phyloP scores from a whole-genome alignment of 2,329 filamentous ascomycete species.

The Fusarium goolgardi region DNA sequence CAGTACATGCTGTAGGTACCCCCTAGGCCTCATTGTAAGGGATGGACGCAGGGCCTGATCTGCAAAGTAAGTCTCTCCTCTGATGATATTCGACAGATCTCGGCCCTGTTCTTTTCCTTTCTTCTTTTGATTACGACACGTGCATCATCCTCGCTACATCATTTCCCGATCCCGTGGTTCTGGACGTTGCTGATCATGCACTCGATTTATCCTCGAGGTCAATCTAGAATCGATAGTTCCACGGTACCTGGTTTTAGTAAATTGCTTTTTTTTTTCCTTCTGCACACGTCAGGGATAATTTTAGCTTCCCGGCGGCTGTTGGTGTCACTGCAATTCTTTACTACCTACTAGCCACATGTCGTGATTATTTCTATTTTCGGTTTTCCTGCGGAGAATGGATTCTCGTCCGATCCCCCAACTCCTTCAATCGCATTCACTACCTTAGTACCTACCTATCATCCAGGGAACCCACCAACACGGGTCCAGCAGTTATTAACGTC shows the following conservation, averaged over 20 bases:
- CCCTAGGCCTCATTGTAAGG: neutral
- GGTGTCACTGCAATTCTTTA: neutral
- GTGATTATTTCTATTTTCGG: conserved; percentile 30
- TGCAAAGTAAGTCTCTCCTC: neutral
- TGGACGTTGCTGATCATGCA: conserved; percentile 25
- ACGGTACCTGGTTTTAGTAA: conserved; percentile 19
- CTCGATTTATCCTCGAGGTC: neutral
- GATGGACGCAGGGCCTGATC: conserved; percentile 4
- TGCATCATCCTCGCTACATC: conserved; percentile 18
- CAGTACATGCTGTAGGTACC: neutral
- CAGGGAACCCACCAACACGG: neutral
- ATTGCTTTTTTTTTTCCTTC: neutral
- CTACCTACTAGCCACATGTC: neutral
- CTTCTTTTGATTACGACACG: conserved; percentile 20
- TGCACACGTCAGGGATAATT: conserved; percentile 20
- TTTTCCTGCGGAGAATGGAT: neutral
- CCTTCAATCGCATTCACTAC: neutral
- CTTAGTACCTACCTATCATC: neutral
- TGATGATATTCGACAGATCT: conserved; percentile 23
- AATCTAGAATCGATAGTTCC: conserved; percentile 13
- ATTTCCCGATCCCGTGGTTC: conserved; percentile 33
- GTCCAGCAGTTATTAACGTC: neutral
- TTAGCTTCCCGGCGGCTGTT: conserved; percentile 27
- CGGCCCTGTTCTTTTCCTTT: neutral
- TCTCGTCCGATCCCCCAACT: neutral